These are phyloP conservation scores for Patellifolia procumbens DNA, from an alignment of 179 eudicot species.

Conservation along the genomic window DNA sequence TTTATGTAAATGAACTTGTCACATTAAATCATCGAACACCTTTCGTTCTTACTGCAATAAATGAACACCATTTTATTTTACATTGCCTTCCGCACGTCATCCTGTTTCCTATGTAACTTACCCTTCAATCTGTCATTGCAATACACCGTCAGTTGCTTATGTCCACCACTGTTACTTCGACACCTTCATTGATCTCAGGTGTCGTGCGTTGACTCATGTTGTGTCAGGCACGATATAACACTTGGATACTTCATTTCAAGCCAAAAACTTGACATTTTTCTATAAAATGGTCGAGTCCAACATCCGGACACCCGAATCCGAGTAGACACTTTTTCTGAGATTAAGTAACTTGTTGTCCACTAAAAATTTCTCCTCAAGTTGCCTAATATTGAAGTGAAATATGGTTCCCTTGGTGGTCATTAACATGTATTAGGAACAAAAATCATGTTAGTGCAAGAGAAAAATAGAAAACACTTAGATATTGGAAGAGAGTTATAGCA, in stretches of 20 bases:
- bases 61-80: not conserved
- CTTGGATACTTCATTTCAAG: no score
- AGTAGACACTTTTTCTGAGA: no score
- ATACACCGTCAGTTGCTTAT: not conserved
- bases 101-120: not conserved
- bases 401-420: not conserved
- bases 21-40: not conserved
- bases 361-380: not conserved
- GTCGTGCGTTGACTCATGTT: no score
- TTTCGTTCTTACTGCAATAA: not conserved
- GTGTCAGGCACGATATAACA: no score
- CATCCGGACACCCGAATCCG: no score
- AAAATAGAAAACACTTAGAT: not conserved
- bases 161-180: no score
- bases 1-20: not conserved
- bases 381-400: not conserved
- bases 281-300: no score
- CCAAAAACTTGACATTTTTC: no score
- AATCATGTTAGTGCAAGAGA: not conserved
- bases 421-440: not conserved
- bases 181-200: no score
- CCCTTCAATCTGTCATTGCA: not conserved
- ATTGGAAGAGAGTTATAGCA: not conserved
- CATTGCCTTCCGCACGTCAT: not conserved
- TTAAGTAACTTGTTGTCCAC: no score